Evolutionary conservation across 129 eudicot genomes (phyloP).

Genomic region (Rutidosis leptorrhynchoides): DNA sequence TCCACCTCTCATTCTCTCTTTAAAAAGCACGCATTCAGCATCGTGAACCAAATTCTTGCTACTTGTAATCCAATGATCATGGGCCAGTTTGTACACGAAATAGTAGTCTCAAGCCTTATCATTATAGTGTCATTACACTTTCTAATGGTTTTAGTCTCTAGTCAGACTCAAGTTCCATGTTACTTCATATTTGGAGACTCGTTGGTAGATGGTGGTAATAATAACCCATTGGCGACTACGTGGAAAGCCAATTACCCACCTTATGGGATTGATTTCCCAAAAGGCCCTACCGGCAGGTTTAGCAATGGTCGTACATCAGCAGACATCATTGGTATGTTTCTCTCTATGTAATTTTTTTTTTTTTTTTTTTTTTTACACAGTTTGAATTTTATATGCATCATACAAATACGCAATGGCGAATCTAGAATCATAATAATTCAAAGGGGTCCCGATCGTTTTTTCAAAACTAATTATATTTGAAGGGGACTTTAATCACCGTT

Average conservation of each 20-base stretch:
- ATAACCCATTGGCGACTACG: neutral
- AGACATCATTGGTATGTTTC: slow-evolving; percentile 25
- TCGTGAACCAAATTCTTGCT: neutral
- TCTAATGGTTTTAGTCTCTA: neutral
- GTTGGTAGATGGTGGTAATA: slow-evolving; percentile 23
- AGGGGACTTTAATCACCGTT: too few relatives aligned
- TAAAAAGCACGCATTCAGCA: neutral
- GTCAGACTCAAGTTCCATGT: slow-evolving; percentile 26
- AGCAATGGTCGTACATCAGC: slow-evolving; percentile 32
- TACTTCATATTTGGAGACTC: slow-evolving; percentile 34
- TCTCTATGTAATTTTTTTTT: neutral
- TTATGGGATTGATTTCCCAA: slow-evolving; percentile 30
- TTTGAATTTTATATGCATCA: too few relatives aligned
- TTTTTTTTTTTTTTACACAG: neutral
- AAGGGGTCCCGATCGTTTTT: too few relatives aligned
- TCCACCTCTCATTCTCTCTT: neutral
- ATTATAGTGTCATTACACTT: neutral
- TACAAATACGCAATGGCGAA: too few relatives aligned
- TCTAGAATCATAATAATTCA: too few relatives aligned
- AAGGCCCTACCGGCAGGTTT: slow-evolving; percentile 34
- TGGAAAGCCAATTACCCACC: slow-evolving; percentile 32
- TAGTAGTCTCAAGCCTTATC: neutral
- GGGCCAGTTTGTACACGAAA: neutral
- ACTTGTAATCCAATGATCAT: neutral
- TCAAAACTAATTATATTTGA: too few relatives aligned